Conservation (phyloP, 2,329 filamentous ascomycete genomes). For the Kalmusia sp. region DNA sequence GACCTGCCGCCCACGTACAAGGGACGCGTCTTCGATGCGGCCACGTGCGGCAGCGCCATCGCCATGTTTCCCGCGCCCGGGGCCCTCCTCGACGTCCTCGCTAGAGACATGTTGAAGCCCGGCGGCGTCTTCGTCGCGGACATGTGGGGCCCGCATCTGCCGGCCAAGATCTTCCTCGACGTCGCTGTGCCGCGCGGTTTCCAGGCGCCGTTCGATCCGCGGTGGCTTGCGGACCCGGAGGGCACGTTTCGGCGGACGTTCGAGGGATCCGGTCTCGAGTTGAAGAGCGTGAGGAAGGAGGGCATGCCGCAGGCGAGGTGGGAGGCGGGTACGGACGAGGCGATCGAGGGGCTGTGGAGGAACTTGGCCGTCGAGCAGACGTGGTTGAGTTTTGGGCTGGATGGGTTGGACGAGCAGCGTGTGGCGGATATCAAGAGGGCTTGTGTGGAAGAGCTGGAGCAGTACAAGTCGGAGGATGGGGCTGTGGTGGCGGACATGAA, state of each 20-base stretch:
- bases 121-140: conserved; percentile 11
- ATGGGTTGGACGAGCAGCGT: neutral
- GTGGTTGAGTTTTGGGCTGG: conserved; percentile 7
- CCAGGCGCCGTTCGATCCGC: neutral
- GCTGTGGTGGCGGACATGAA: neutral
- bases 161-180: conserved; percentile 9
- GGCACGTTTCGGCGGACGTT: neutral
- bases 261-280: neutral
- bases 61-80: neutral
- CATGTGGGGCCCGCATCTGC: neutral
- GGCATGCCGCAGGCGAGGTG: neutral
- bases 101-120: conserved; percentile 4
- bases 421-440: too few relatives aligned
- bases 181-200: conserved; percentile 9
- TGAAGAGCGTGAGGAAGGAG: neutral
- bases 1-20: neutral
- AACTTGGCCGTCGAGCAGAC: conserved; percentile 2
- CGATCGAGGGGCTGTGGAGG: conserved; percentile 5
- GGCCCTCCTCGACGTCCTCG: neutral
- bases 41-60: conserved; percentile 12
- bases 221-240: conserved; percentile 6
- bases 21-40: conserved; percentile 2
- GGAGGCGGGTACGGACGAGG: conserved; percentile 1
- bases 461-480: neutral
- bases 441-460: neutral